Percentiles rank a stretch among this genome's conserved stretches.
Evolutionary conservation across 371 early-diverging fungal genomes (phyloP).

Genomic region (Coemansia sp.): DNA sequence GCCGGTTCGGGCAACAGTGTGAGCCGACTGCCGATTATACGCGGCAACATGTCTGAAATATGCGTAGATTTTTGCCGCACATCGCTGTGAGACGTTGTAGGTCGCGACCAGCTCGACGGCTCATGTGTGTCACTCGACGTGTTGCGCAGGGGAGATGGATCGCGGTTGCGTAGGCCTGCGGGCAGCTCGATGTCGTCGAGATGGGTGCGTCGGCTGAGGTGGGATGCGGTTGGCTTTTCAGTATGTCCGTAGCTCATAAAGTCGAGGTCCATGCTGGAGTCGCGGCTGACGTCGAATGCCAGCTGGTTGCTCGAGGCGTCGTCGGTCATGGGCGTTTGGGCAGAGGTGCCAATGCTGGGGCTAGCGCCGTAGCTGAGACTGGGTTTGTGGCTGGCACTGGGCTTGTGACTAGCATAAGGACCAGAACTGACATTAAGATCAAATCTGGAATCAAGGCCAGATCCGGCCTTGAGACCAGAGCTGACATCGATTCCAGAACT

Average conservation of each 20-base stretch:
- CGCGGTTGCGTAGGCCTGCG: conserved; percentile 36
- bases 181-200: conserved; percentile 42
- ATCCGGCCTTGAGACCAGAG: too few species aligned
- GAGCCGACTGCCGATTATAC: conserved; percentile 34
- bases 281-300: conserved; percentile 36
- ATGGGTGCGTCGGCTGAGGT: conserved; percentile 28
- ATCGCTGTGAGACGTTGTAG: conserved; percentile 11
- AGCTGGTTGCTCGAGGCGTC: conserved; percentile 26
- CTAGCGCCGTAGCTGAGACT: neutral
- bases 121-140: neutral
- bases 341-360: neutral
- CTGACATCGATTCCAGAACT: too few species aligned
- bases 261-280: conserved; percentile 29
- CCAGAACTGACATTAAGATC: too few species aligned
- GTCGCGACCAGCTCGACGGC: neutral
- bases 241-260: neutral
- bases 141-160: neutral
- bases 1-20: conserved; percentile 31
- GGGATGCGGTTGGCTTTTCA: conserved; percentile 3
- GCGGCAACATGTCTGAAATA: conserved; percentile 38
- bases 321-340: neutral
- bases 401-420: too few species aligned
- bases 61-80: conserved; percentile 23
- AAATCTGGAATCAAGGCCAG: too few species aligned
- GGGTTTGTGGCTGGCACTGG: neutral